Percentiles rank a stretch among this genome's conserved stretches.
Evolutionary conservation across 306 rosid species (phyloP).

Genomic region (Cucumis cinereus): DNA sequence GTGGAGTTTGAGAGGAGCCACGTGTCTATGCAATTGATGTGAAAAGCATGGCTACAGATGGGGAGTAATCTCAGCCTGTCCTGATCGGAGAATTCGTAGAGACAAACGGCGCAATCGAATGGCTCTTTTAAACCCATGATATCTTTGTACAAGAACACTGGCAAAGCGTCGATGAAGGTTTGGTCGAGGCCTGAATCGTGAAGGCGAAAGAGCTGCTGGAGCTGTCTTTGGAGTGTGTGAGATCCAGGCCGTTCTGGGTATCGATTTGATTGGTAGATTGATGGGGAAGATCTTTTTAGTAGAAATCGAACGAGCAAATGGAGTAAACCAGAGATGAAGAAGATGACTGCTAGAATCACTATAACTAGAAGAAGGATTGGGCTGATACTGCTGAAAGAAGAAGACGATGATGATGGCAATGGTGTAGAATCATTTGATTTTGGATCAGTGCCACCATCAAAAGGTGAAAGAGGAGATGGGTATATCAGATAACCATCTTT

Average conservation of each 20-base stretch:
- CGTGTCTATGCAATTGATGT: conserved; percentile 61
- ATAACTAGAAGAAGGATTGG: conserved; percentile 52
- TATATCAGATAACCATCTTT: conserved; percentile 19
- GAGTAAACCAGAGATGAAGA: conserved; percentile 51
- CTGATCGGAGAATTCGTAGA: conserved; percentile 42
- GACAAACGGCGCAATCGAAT: conserved; percentile 79
- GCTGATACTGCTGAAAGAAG: conserved; percentile 44
- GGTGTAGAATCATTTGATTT: neutral
- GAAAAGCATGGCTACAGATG: conserved; percentile 74
- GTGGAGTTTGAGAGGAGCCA: conserved; percentile 87
- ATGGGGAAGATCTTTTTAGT: conserved; percentile 33
- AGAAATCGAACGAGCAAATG: conserved; percentile 55
- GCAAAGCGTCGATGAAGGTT: conserved; percentile 49
- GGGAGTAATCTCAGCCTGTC: conserved; percentile 79
- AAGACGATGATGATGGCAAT: conserved; percentile 14
- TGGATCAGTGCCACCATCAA: conserved; percentile 16
- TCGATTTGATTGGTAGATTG: conserved; percentile 41
- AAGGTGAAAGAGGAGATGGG: conserved; percentile 23
- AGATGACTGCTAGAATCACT: conserved; percentile 48
- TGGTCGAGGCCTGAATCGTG: conserved; percentile 82
- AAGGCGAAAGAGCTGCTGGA: conserved; percentile 63
- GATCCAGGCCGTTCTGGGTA: conserved; percentile 33
- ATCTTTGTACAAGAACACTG: conserved; percentile 53
- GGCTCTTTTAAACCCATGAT: conserved; percentile 55
- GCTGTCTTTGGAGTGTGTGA: conserved; percentile 60